A percentile compares a stretch with the other conserved stretches of the same genome.
phyloP scores from a whole-genome alignment of 495 filamentous ascomycete genomes.

The Neurospora sp. region DNA sequence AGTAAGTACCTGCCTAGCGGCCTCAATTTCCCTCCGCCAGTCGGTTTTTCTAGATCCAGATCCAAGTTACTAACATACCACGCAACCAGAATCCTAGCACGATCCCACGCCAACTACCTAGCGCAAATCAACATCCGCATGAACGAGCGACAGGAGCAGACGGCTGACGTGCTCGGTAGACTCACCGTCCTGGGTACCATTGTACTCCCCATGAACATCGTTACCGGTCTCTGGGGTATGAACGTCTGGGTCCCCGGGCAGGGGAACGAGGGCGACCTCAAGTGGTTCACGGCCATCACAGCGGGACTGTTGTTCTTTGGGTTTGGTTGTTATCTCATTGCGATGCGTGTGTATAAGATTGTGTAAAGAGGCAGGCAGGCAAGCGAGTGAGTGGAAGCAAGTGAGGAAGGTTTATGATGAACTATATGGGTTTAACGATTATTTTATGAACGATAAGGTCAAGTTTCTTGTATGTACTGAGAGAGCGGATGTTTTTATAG shows the following conservation, averaged over 20 bases:
- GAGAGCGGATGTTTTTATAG: background rate
- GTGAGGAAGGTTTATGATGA: too few relatives aligned
- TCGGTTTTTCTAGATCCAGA: background rate
- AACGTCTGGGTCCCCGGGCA: constrained; percentile 94
- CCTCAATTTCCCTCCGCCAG: background rate
- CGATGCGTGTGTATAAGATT: constrained; percentile 59
- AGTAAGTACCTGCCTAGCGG: constrained; percentile 43
- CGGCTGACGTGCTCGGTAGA: constrained; percentile 86
- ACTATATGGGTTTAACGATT: background rate
- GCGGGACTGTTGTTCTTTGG: constrained; percentile 69
- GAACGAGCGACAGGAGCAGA: constrained; percentile 96
- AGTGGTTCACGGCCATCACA: constrained; percentile 59
- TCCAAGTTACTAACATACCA: constrained; percentile 1
- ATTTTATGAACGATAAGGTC: background rate
- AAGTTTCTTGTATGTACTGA: background rate
- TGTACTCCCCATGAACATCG: constrained; percentile 95
- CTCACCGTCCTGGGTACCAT: constrained; percentile 94
- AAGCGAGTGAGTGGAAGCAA: too few relatives aligned
- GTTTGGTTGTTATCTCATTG: constrained; percentile 64
- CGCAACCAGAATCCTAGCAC: constrained; percentile 64
- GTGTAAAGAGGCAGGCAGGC: too few relatives aligned
- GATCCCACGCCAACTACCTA: constrained; percentile 92
- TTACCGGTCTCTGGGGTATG: constrained; percentile 98
- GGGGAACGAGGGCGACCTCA: constrained; percentile 44
- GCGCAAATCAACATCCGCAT: constrained; percentile 88